Evolutionary conservation across 1,284 basidiomycete genomes (phyloP).

Genomic region (Veloboletus limbatus): DNA sequence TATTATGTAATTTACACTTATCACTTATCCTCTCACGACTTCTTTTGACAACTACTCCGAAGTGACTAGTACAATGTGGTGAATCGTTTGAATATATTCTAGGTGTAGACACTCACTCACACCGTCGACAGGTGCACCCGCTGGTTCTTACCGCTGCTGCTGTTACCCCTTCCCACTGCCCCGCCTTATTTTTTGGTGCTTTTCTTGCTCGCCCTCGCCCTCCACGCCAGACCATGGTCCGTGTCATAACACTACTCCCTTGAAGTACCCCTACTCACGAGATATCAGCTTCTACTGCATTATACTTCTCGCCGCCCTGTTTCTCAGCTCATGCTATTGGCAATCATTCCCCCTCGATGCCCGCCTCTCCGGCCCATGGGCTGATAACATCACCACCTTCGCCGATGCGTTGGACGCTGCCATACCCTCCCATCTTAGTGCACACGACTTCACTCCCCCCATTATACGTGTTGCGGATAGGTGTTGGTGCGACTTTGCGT

Average conservation of each 20-base stretch:
- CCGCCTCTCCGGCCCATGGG: conserved; percentile 59
- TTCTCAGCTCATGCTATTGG: conserved; percentile 83
- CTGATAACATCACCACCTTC: conserved; percentile 66
- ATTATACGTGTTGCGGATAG: conserved; percentile 65
- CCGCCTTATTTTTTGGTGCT: conserved; percentile 72
- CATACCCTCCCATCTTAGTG: conserved; percentile 34
- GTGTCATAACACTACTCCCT: conserved; percentile 22
- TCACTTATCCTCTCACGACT: conserved; percentile 17
- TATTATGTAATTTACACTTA: conserved; percentile 12
- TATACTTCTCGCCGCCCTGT: conserved; percentile 70
- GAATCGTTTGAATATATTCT: too few relatives aligned
- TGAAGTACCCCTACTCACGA: conserved; percentile 10
- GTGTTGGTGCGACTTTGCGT: conserved; percentile 76
- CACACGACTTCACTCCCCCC: conserved; percentile 30
- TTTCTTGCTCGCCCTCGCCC: conserved; percentile 67
- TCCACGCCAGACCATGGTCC: conserved; percentile 79
- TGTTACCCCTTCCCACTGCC: conserved; percentile 75
- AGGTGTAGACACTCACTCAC: too few relatives aligned
- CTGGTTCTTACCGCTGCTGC: conserved; percentile 75
- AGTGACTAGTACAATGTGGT: conserved; percentile 25
- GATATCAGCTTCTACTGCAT: conserved; percentile 74
- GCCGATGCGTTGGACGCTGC: conserved; percentile 53
- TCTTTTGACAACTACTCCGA: too few relatives aligned
- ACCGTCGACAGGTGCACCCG: conserved; percentile 62
- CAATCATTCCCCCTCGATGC: conserved; percentile 67